Evolutionary conservation across 345 rosid species (phyloP).

Genomic region (Hirschfeldia incana): DNA sequence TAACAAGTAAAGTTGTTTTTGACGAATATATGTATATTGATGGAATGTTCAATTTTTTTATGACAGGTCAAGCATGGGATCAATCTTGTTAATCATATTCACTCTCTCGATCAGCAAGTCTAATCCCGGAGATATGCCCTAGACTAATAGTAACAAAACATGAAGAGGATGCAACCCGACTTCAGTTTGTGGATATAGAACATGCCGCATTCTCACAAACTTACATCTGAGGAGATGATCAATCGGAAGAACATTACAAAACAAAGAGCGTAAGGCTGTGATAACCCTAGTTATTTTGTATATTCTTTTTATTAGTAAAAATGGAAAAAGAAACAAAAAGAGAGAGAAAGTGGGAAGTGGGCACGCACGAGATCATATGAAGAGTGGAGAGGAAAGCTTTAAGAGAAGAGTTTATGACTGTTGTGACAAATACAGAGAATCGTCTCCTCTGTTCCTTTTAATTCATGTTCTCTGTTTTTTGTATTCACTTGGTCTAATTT

Average conservation of each 20-base stretch:
- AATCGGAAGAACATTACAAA: constrained; percentile 23
- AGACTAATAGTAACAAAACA: constrained; percentile 37
- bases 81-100: constrained; percentile 86
- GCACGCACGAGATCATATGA: constrained; percentile 44
- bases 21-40: background rate
- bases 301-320: background rate
- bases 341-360: constrained; percentile 29
- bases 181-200: constrained; percentile 17
- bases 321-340: background rate
- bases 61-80: constrained; percentile 92
- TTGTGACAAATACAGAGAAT: constrained; percentile 54
- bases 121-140: constrained; percentile 39
- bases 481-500: background rate
- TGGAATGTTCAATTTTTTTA: background rate
- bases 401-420: constrained; percentile 42
- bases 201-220: constrained; percentile 16
- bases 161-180: constrained; percentile 14
- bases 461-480: constrained; percentile 4
- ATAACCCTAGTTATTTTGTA: background rate
- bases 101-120: constrained; percentile 64
- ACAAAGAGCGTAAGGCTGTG: constrained; percentile 23
- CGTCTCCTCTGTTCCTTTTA: constrained; percentile 28
- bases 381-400: constrained; percentile 22
- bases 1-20: constrained; percentile 6
- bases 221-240: constrained; percentile 27